Evolutionary conservation across 1,284 basidiomycete species (phyloP), one percentile per base, ranked within the genome.

Genomic region (Trichosporon faecale): DNA sequence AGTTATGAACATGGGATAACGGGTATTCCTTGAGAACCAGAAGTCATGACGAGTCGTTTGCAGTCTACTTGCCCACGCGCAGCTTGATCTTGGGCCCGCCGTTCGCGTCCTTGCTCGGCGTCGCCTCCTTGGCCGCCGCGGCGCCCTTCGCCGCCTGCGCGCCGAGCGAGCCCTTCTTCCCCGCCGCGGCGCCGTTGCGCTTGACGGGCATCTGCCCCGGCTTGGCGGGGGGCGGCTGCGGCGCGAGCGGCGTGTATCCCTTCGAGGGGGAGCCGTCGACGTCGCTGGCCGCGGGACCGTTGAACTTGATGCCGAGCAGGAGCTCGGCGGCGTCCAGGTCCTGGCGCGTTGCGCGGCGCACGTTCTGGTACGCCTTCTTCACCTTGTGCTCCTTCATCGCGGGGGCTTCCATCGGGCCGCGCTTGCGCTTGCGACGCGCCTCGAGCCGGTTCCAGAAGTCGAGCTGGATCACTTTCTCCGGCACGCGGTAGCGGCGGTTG

Each of bases 381-480:
- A 65, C 66, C 29, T 65, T 63, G 37, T 70, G 66, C 14, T 52
- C 68, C 7, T 65, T 65, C 23, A 44, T 55, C 5, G 68, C 71
- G 0, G 68, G 71, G n/a, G 68, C 71, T n/a, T 70, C 71, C 31
- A 25, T 40, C 16, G 27, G 9, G 7, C 35, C 49, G 29, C 49
- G 25, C 83, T 92, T 95, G 57, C 57, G 57, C 27, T 61, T 61
- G 57, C 57, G 57, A 14, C 57, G 57, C 57, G 57, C 57, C 27
- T 31, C 27, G 27, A 61, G 27, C 9, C 57, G 57, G 70, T 89
- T 90, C 95, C 96, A 99, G 78, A 99, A 99, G 80, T 98, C 96
- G 65, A 98, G 87, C 66, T 92, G 88, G 73, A 99, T 92, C 64
- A 95, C 88, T 73, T 90, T 88, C 82, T 99, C 97, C 1, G 96